Evolutionary conservation across 306 rosid species (phyloP).

Genomic region (Corylus heterophylla): DNA sequence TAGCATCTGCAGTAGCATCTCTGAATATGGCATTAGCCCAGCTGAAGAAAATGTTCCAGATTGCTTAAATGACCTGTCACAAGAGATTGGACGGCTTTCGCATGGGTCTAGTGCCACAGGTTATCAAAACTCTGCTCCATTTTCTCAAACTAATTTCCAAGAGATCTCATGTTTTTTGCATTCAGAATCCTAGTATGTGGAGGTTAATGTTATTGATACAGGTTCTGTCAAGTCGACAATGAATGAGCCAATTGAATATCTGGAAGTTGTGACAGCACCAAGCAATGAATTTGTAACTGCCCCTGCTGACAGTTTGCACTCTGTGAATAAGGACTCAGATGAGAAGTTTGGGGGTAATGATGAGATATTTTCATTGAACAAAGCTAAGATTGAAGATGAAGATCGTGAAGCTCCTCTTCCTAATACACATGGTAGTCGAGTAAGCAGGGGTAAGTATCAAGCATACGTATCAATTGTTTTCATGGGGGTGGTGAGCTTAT

Average conservation of each 20-base stretch:
- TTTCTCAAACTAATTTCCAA: conserved; percentile 42
- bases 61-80: conserved; percentile 58
- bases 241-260: conserved; percentile 42
- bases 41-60: conserved; percentile 60
- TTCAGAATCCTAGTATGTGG: conserved; percentile 41
- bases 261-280: conserved; percentile 32
- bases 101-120: conserved; percentile 37
- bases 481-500: background rate
- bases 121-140: conserved; percentile 32
- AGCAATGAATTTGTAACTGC: conserved; percentile 42
- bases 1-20: conserved; percentile 71
- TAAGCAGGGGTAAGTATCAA: conserved; percentile 61
- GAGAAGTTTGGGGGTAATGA: conserved; percentile 43
- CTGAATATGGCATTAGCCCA: conserved; percentile 59
- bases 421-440: conserved; percentile 50
- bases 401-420: conserved; percentile 49
- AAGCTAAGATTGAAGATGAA: conserved; percentile 54
- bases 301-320: conserved; percentile 36
- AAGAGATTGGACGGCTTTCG: conserved; percentile 49
- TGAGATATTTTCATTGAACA: conserved; percentile 47
- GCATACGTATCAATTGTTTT: background rate
- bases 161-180: conserved; percentile 42
- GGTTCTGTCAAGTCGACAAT: conserved; percentile 39
- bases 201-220: conserved; percentile 30
- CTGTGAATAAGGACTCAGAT: conserved; percentile 35